Evolutionary conservation across 139 green algal genomes (phyloP), one percentile per base, ranked within the genome.

Genomic region (Tetradesmus lagerheimii): DNA sequence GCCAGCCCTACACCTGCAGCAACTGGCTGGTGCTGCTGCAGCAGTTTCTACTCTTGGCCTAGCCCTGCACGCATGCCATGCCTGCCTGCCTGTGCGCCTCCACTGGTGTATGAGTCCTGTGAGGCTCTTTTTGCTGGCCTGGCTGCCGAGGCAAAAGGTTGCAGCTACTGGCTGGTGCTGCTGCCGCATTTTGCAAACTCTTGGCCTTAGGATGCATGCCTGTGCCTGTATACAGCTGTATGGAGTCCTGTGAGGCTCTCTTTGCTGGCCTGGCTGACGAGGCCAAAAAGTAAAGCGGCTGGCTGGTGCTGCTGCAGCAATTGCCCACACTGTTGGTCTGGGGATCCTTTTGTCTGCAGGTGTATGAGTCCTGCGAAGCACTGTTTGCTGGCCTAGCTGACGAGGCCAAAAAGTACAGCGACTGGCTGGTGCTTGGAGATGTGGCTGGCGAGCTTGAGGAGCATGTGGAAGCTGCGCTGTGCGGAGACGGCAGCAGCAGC

Each of bases 341-440:
- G 4, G 62, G 8, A 75, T 20, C 62, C 4, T 3, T 11, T n/a
- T 29, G 34, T 23, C 15, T 92, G 18, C 91, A 93, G 79, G 94
- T 97, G 50, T 97, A 97, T 83, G 92, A 94, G 0, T 92, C 92
- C 4, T 92, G 93, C 8, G 96, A 98, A 80, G 82, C 90, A 5
- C 89, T 97, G 71, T 96, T 97, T 64, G 87, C 45, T 8, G 82
- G 92, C 29, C 90, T 97, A 35, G 83, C 88, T 18, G 94, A 95
- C 12, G 95, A 98, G 93, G 88, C 95, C 18, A 95, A 95, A 77
- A 96, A 96, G 90, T 95, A 94, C 80, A 87, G 86, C 64, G 96
- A 97, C 64, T 98, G 96, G 96, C 83, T 97, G 77, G 94, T 94
- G 34, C 85, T 97, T 29, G 95, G 94, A 31, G 93, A 87, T 0